phyloP scores from a whole-genome alignment of 352 stramenopile species.

The Phytophthora fragariaefolia region DNA sequence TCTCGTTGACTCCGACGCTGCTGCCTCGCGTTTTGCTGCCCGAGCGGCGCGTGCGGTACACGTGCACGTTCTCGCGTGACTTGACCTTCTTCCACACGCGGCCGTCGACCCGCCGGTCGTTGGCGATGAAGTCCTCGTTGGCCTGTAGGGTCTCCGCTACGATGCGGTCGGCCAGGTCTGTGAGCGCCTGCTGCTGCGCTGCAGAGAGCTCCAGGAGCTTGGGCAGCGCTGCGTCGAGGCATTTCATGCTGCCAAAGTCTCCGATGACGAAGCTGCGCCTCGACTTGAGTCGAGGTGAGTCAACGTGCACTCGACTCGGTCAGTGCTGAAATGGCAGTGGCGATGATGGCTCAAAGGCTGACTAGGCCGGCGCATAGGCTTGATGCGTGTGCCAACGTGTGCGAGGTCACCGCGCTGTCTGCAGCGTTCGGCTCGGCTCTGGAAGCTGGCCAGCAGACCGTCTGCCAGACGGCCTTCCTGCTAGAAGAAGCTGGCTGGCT shows the following conservation, averaged over 20 bases:
- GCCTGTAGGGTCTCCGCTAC: constrained; percentile 62
- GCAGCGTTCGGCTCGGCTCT: constrained; percentile 22
- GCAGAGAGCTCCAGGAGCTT: constrained; percentile 23
- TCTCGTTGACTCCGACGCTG: constrained; percentile 26
- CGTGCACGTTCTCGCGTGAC: constrained; percentile 55
- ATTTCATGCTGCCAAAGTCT: constrained; percentile 30
- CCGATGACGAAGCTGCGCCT: constrained; percentile 4
- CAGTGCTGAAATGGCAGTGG: no score
- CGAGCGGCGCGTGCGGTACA: constrained; percentile 58
- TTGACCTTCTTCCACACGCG: constrained; percentile 63
- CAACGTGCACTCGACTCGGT: no score
- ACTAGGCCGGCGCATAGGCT: constrained; percentile 28
- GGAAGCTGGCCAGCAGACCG: constrained; percentile 27
- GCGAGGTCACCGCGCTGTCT: constrained; percentile 18
- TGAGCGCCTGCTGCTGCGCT: constrained; percentile 49
- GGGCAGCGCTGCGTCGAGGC: constrained; percentile 22
- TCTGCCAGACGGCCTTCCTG: neutral
- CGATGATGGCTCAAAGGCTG: constrained; percentile 9
- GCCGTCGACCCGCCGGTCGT: constrained; percentile 40
- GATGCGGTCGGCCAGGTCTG: constrained; percentile 57
- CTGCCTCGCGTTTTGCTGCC: constrained; percentile 15
- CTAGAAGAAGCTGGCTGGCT: constrained; percentile 16
- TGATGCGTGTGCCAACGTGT: constrained; percentile 13
- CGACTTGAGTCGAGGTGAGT: constrained; percentile 16
- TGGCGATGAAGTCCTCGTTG: constrained; percentile 58